Percentiles rank a stretch among this genome's conserved stretches.
Conservation (phyloP, 2,329 filamentous ascomycete species). For the Colletotrichum sp. region DNA sequence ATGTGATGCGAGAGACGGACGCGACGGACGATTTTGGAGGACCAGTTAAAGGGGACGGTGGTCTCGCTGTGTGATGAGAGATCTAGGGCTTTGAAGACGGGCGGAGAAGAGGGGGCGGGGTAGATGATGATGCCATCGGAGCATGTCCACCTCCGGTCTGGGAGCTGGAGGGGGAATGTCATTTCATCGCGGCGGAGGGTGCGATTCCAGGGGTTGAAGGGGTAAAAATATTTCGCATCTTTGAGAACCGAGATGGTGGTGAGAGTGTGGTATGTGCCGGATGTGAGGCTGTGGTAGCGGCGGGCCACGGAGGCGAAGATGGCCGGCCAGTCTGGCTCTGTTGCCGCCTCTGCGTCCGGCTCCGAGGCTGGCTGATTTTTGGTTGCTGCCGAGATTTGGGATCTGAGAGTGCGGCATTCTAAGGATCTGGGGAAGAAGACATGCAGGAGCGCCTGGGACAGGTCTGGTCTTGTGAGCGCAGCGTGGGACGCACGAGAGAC, state of each 20-base stretch:
- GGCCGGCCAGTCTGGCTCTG: conserved; percentile 38
- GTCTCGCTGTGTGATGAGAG: conserved; percentile 47
- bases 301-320: conserved; percentile 55
- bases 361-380: background rate
- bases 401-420: conserved; percentile 51
- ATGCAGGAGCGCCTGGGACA: conserved; percentile 53
- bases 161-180: conserved; percentile 46
- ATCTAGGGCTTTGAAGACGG: conserved; percentile 53
- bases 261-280: conserved; percentile 20
- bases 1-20: conserved; percentile 57
- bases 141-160: conserved; percentile 60
- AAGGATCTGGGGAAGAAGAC: conserved; percentile 57
- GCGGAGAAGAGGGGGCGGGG: conserved; percentile 32
- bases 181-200: conserved; percentile 46
- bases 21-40: conserved; percentile 56
- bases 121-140: conserved; percentile 62
- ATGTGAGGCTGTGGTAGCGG: conserved; percentile 57
- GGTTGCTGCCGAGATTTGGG: conserved; percentile 5
- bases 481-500: conserved; percentile 54
- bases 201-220: conserved; percentile 50
- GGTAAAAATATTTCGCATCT: conserved; percentile 30
- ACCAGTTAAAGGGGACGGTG: conserved; percentile 55
- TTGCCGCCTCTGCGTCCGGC: conserved; percentile 8
- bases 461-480: conserved; percentile 53
- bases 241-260: conserved; percentile 23